phyloP scores from a whole-genome alignment of 2,329 filamentous ascomycete species.

The Magnaporthiopsis poae region DNA sequence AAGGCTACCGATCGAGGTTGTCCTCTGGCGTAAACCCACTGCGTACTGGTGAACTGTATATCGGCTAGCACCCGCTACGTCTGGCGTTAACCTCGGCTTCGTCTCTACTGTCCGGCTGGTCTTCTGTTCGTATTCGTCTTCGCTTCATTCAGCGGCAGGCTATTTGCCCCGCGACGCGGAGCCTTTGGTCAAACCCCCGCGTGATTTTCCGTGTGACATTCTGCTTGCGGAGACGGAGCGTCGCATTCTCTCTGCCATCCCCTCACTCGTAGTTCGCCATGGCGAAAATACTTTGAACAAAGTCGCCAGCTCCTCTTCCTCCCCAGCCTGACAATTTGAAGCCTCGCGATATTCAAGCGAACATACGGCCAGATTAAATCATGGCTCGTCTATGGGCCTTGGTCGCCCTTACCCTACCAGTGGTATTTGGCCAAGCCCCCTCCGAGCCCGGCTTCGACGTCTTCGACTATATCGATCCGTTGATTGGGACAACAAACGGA shows the following conservation, averaged over 20 bases:
- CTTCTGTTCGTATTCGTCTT: neutral
- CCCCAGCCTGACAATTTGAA: neutral
- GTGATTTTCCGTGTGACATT: neutral
- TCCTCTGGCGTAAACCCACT: too few relatives aligned
- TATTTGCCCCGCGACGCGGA: neutral
- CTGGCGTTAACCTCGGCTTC: neutral
- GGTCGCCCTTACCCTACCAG: neutral
- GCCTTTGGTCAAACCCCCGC: neutral
- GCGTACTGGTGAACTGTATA: neutral
- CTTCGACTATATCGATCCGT: conserved; percentile 17
- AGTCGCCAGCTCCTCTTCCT: neutral
- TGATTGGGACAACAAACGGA: conserved; percentile 21
- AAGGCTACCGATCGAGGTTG: neutral
- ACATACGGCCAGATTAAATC: neutral
- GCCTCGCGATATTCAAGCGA: neutral
- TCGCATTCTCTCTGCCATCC: neutral
- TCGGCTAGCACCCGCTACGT: neutral
- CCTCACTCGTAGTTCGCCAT: neutral
- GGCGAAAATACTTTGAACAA: neutral
- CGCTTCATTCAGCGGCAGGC: neutral
- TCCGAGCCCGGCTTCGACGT: conserved; percentile 9
- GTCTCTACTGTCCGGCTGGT: neutral
- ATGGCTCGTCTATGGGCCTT: neutral
- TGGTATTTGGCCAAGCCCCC: neutral
- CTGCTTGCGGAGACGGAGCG: neutral